These are phyloP conservation scores for Vaccinium corymbosum DNA, from an alignment of 148 eudicot species.

Conservation along the genomic window DNA sequence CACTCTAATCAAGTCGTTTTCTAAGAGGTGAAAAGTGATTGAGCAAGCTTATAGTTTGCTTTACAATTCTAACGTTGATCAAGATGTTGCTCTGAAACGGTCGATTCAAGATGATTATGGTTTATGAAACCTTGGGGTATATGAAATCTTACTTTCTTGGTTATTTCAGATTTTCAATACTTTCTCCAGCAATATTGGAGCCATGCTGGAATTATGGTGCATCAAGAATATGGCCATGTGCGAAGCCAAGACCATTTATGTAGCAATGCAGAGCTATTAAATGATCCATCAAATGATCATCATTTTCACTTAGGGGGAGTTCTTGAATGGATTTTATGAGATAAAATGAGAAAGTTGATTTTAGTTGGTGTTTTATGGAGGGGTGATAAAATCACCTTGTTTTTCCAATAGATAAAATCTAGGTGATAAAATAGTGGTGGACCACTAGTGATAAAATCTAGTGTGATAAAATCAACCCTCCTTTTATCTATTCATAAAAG, in stretches of 20 bases:
- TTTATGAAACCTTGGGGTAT: not conserved
- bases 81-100: conserved; percentile 11
- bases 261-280: conserved; percentile 10
- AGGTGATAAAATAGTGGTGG: too few species aligned
- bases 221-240: conserved; percentile 3
- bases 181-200: conserved; percentile 6
- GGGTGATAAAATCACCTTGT: too few species aligned
- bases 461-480: too few species aligned
- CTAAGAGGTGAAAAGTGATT: not conserved
- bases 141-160: conserved; percentile 6
- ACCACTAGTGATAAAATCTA: too few species aligned
- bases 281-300: conserved; percentile 1
- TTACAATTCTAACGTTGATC: conserved; percentile 11
- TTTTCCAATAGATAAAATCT: too few species aligned
- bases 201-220: not conserved
- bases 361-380: too few species aligned
- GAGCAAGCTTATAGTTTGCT: conserved; percentile 5
- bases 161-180: not conserved
- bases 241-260: conserved; percentile 10
- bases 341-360: too few species aligned
- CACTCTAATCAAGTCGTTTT: conserved; percentile 8
- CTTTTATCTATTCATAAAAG: too few species aligned
- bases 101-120: conserved; percentile 10
- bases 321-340: too few species aligned
- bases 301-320: not conserved